Evolutionary conservation across 2,329 filamentous ascomycete species (phyloP), one percentile per base, ranked within the genome.

Genomic region (Achaetomium macrosporum): DNA sequence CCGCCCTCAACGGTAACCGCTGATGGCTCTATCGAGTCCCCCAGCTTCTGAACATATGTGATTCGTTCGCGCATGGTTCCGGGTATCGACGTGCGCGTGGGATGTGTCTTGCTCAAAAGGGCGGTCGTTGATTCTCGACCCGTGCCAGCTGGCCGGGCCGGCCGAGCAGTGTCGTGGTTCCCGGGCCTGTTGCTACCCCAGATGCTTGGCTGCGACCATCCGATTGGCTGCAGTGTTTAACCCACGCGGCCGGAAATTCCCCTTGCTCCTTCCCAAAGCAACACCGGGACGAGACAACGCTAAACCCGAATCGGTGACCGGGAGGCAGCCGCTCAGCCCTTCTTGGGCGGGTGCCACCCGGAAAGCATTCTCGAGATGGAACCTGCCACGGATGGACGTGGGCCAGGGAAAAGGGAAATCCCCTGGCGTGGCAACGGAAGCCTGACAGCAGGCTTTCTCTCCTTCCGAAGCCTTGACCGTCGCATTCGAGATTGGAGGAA

Each of bases 31-130:
- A 91, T 76, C 2, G 76, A 76, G 51, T 79, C 73, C 41, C 84
- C 80, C n/a, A 78, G 74, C 19, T 79, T 76, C 59, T 87, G 83
- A 49, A 95, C 73, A 59, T 90, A 93, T 1, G 91, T 95, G 62
- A 90, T 83, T 70, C 88, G 77, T 70, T 90, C 82, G 62, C 85
- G 83, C 88, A 92, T 90, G 44, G 30, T 53, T 33, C 9, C 29
- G 31, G 10, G 12, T 19, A 5, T 17, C 25, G 25, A 11, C 31
- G 47, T n/a, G 25, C n/a, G 13, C 12, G 49, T 46, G 42, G 41
- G 29, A 17, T 40, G 39, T 7, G 37, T 17, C 36, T 12, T 11
- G 39, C 12, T 36, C 10, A n/a, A 35, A 40, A 13, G 13, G 13
- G 12, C 3, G 17, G 25, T 16, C 13, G 33, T 13, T 13, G 33